A percentile compares a stretch with the other conserved stretches of the same genome.
These are phyloP conservation scores for Jackrogersella minutella DNA, from an alignment of 495 filamentous ascomycete species.

Conservation along the genomic window DNA sequence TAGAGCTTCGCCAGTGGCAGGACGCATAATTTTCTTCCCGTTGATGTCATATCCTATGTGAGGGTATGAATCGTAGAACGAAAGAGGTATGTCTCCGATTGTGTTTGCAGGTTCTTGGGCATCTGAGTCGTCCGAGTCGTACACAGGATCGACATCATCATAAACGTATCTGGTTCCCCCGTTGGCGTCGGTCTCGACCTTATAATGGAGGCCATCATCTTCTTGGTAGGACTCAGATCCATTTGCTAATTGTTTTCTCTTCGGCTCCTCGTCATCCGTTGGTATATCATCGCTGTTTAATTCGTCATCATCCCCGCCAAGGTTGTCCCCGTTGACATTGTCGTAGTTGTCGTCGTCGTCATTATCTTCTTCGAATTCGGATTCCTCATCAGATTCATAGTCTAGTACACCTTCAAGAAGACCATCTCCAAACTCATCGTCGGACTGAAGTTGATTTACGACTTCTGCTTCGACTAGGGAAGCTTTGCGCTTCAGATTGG, in stretches of 20 bases:
- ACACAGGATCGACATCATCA: slow-evolving; percentile 90
- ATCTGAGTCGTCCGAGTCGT: slow-evolving; percentile 94
- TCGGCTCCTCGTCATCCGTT: slow-evolving; percentile 59
- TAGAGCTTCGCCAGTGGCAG: slow-evolving; percentile 90
- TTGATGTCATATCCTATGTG: slow-evolving; percentile 99
- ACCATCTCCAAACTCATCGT: slow-evolving; percentile 70
- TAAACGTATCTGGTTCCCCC: slow-evolving; percentile 65
- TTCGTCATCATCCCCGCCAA: slow-evolving; percentile 55
- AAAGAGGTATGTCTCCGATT: slow-evolving; percentile 91
- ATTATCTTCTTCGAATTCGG: slow-evolving; percentile 54
- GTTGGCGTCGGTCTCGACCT: slow-evolving; percentile 64
- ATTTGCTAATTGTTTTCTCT: slow-evolving; percentile 44
- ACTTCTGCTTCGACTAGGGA: slow-evolving; percentile 45
- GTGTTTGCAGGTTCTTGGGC: slow-evolving; percentile 82
- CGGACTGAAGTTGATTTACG: slow-evolving; percentile 57
- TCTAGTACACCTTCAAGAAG: slow-evolving; percentile 71
- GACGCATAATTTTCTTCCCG: slow-evolving; percentile 95
- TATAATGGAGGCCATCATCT: slow-evolving; percentile 62
- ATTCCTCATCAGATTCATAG: slow-evolving; percentile 52
- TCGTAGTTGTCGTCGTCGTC: slow-evolving; percentile 44
- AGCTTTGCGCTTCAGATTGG: slow-evolving; percentile 57
- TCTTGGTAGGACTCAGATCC: slow-evolving; percentile 46
- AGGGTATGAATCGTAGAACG: slow-evolving; percentile 96
- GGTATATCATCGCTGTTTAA: slow-evolving; percentile 66
- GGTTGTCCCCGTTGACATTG: slow-evolving; percentile 54